Evolutionary conservation across 768 basidiomycete species (phyloP).

Genomic region (Hortiboletus flavorubellus): DNA sequence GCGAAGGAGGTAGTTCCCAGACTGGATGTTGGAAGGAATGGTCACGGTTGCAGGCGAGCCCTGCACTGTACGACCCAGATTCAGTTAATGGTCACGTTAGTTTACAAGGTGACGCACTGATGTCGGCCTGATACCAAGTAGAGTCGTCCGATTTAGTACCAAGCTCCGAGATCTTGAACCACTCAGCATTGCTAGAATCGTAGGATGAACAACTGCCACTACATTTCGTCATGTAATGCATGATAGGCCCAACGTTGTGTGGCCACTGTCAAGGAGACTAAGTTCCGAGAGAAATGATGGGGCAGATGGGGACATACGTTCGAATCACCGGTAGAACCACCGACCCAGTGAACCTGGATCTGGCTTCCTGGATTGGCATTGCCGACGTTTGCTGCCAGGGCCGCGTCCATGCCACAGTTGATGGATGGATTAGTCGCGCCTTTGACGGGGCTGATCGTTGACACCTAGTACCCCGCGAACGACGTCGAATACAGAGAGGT

Average conservation of each 20-base stretch:
- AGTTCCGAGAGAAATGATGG: neutral
- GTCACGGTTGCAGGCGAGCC: conserved; percentile 40
- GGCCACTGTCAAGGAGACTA: conserved; percentile 37
- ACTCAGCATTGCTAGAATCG: conserved; percentile 54
- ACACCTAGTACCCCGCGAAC: conserved; percentile 13
- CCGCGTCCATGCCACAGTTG: conserved; percentile 58
- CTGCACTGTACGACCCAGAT: conserved; percentile 23
- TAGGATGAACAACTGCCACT: conserved; percentile 54
- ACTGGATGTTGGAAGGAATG: conserved; percentile 49
- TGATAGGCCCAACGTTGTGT: conserved; percentile 62
- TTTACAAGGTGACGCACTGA: conserved; percentile 40
- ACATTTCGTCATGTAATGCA: conserved; percentile 73
- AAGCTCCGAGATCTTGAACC: conserved; percentile 69
- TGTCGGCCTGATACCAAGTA: conserved; percentile 48
- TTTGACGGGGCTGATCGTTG: conserved; percentile 48
- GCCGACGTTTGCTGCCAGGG: conserved; percentile 46
- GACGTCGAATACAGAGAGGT: neutral
- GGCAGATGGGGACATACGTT: conserved; percentile 24
- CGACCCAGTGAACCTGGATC: conserved; percentile 54
- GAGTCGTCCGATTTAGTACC: conserved; percentile 35
- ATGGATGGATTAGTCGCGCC: conserved; percentile 53
- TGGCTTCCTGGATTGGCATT: conserved; percentile 57
- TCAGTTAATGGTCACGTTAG: neutral
- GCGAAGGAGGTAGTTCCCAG: conserved; percentile 73
- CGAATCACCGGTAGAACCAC: conserved; percentile 35